A percentile compares a stretch with the other conserved stretches of the same genome.
These are phyloP conservation scores for Colletotrichum limetticola DNA, from an alignment of 2,329 filamentous ascomycete species.

Conservation along the genomic window DNA sequence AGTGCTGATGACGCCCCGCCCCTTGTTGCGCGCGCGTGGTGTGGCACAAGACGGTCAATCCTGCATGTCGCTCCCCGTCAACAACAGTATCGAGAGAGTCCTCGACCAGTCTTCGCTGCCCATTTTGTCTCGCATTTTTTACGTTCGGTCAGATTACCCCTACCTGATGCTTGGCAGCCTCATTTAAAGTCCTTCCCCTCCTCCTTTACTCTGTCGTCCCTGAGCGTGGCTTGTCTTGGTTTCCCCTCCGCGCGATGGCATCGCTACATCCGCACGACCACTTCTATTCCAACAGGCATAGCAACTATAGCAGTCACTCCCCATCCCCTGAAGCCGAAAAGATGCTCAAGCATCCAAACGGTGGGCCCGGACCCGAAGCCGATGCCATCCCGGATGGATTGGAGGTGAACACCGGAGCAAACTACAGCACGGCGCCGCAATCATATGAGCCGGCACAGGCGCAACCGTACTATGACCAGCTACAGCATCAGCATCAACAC, in stretches of 20 bases:
- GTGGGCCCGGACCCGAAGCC: constrained; percentile 11
- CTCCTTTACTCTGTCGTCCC: background rate
- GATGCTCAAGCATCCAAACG: constrained; percentile 27
- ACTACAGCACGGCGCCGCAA: constrained; percentile 25
- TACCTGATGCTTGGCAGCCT: background rate
- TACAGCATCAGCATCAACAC: background rate
- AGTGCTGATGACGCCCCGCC: background rate
- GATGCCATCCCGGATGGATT: constrained; percentile 24
- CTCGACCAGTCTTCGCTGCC: background rate
- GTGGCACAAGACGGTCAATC: constrained; percentile 1
- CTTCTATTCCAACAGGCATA: constrained; percentile 9
- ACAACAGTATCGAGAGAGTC: background rate
- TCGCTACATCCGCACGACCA: constrained; percentile 21
- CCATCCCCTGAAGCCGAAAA: constrained; percentile 26
- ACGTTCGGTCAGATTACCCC: background rate
- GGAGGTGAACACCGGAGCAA: constrained; percentile 12
- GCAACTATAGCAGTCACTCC: constrained; percentile 5
- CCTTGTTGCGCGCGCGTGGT: constrained; percentile 12
- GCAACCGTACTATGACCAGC: constrained; percentile 18
- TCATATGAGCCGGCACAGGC: constrained; percentile 1
- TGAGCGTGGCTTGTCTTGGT: background rate
- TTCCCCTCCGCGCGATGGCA: background rate
- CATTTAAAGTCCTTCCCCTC: background rate
- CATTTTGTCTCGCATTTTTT: background rate
- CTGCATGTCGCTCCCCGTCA: background rate